Evolutionary conservation across 805 yeast species (phyloP).

Genomic region (Saccharomycopsis fodiens): DNA sequence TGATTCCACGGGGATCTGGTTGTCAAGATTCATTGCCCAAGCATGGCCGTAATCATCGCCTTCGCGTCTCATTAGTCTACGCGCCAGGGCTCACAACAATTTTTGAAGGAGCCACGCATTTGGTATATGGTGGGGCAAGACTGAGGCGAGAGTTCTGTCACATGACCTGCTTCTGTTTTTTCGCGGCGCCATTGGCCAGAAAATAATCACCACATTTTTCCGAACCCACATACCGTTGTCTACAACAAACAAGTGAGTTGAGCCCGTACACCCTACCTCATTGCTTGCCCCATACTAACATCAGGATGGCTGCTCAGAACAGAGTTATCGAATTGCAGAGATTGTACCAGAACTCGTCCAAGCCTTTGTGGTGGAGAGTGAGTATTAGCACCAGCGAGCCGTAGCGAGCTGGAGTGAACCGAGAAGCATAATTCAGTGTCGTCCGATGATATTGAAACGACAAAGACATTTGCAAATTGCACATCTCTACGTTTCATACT

Average conservation of each 20-base stretch:
- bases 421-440: background rate
- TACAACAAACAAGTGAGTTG: too few relatives aligned
- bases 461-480: background rate
- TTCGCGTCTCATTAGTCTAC: too few relatives aligned
- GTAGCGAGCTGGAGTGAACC: background rate
- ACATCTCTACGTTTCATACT: too few relatives aligned
- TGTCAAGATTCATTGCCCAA: too few relatives aligned
- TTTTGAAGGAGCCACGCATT: background rate
- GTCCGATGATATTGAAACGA: background rate
- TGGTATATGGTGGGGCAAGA: too few relatives aligned
- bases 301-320: conserved; percentile 33
- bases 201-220: background rate
- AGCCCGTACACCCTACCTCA: too few relatives aligned
- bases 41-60: too few relatives aligned
- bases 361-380: conserved; percentile 49
- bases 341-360: conserved; percentile 47
- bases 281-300: too few relatives aligned
- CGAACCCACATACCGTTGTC: too few relatives aligned
- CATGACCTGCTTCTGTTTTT: background rate
- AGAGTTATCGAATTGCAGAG: conserved; percentile 50
- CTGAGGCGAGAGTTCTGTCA: background rate
- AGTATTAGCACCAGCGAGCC: background rate
- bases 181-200: background rate
- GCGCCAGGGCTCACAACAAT: background rate
- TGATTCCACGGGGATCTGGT: too few relatives aligned